Conservation (phyloP, 2,329 filamentous ascomycete genomes). For the Emergomyces orientalis region DNA sequence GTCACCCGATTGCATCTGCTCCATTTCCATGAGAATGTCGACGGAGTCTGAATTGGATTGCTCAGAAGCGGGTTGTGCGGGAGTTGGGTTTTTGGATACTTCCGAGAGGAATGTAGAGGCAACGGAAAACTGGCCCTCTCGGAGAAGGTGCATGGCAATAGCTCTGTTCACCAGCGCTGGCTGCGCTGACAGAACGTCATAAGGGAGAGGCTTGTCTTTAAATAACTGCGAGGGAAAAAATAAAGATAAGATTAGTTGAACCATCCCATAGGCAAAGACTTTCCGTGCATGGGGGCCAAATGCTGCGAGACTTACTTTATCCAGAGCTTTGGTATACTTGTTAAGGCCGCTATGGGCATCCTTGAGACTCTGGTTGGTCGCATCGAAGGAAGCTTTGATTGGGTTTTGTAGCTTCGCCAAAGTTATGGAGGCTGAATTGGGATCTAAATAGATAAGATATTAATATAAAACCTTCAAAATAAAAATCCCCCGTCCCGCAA, state of each 20-base stretch:
- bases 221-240: conserved; percentile 43
- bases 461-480: not conserved
- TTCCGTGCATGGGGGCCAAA: not conserved
- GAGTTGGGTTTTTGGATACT: conserved; percentile 42
- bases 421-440: conserved; percentile 60
- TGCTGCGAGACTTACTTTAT: conserved; percentile 50
- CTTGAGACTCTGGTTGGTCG: conserved; percentile 70
- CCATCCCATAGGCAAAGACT: not conserved
- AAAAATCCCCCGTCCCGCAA: not conserved
- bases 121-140: conserved; percentile 86
- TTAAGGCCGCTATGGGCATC: conserved; percentile 73
- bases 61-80: conserved; percentile 23
- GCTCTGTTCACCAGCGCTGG: conserved; percentile 77
- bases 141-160: conserved; percentile 90
- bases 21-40: conserved; percentile 42
- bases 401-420: conserved; percentile 81
- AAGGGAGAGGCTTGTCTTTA: conserved; percentile 59
- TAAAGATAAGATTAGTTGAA: not conserved
- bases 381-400: conserved; percentile 69
- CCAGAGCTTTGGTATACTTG: conserved; percentile 74
- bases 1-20: conserved; percentile 52
- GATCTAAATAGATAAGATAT: conserved; percentile 42
- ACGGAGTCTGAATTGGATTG: conserved; percentile 29
- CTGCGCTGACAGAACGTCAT: conserved; percentile 69
- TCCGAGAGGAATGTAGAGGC: conserved; percentile 78